A percentile compares a stretch with the other conserved stretches of the same genome.
These are phyloP conservation scores for Pyricularia pennisetigena DNA, from an alignment of 2,329 filamentous ascomycete species.

Conservation along the genomic window DNA sequence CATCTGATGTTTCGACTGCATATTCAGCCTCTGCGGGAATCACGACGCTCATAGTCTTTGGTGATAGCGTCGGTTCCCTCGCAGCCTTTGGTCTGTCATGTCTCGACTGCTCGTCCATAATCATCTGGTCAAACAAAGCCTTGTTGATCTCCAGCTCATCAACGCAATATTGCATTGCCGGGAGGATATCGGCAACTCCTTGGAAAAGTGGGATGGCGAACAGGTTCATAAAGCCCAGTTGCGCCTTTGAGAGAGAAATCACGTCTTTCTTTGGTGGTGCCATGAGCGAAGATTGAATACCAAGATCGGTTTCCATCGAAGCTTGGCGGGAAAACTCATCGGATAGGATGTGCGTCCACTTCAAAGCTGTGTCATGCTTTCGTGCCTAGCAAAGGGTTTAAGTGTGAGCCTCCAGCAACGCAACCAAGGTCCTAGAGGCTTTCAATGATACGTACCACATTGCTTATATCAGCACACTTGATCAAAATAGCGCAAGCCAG, in stretches of 20 bases:
- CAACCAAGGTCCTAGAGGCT: not conserved
- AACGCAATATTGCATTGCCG: conserved; percentile 74
- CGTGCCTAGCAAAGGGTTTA: conserved; percentile 51
- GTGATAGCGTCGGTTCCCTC: conserved; percentile 32
- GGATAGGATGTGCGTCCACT: conserved; percentile 91
- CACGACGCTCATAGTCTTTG: conserved; percentile 32
- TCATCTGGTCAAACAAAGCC: conserved; percentile 57
- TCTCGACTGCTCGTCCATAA: conserved; percentile 52
- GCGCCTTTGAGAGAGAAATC: conserved; percentile 72
- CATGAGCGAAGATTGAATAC: conserved; percentile 81
- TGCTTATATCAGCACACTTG: conserved; percentile 98
- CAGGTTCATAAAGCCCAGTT: conserved; percentile 93
- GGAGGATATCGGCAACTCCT: conserved; percentile 76
- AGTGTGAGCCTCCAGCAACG: not conserved
- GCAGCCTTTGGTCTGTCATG: conserved; percentile 26
- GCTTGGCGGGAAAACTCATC: conserved; percentile 93
- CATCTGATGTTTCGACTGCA: conserved; percentile 7
- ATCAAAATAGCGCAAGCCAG: conserved; percentile 86
- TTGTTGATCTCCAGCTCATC: conserved; percentile 74
- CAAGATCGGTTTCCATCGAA: conserved; percentile 79
- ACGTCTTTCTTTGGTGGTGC: conserved; percentile 76
- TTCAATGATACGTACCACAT: conserved; percentile 59
- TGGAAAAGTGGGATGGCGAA: conserved; percentile 91
- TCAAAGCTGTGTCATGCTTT: conserved; percentile 68
- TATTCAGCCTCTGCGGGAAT: conserved; percentile 13